Conservation (phyloP, 179 eudicot genomes). For the Camellia oleifera region DNA sequence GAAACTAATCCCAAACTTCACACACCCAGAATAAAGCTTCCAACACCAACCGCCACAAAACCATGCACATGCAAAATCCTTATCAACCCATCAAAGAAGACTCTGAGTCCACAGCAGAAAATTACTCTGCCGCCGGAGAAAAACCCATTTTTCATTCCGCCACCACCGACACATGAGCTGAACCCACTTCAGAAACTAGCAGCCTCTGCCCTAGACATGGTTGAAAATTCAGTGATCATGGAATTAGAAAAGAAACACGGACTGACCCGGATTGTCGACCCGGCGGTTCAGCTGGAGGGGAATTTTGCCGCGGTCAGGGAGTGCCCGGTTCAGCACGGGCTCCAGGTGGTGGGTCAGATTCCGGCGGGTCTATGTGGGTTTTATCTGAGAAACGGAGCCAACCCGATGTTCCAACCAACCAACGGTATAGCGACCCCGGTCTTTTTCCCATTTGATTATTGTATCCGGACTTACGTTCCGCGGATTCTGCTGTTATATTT, state of each 20-base stretch:
- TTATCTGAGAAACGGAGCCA: constrained; percentile 60
- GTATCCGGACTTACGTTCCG: too few relatives aligned
- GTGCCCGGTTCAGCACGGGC: constrained; percentile 39
- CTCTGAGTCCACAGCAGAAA: background rate
- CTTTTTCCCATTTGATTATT: too few relatives aligned
- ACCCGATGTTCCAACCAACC: constrained; percentile 41
- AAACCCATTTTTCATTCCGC: background rate
- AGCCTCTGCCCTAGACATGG: constrained; percentile 32
- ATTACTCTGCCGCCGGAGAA: constrained; percentile 1
- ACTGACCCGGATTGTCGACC: constrained; percentile 35
- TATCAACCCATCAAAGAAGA: constrained; percentile 19
- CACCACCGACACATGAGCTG: constrained; percentile 11
- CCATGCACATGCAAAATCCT: constrained; percentile 24
- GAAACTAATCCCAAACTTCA: background rate
- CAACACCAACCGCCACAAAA: background rate
- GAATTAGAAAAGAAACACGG: constrained; percentile 25
- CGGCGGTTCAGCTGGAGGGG: constrained; percentile 47
- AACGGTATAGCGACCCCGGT: too few relatives aligned
- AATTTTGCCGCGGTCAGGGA: constrained; percentile 62
- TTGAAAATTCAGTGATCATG: constrained; percentile 30
- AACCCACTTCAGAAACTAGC: constrained; percentile 47
- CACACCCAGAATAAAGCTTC: background rate
- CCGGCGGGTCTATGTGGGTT: constrained; percentile 44
- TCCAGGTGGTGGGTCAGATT: constrained; percentile 46
- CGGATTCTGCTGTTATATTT: too few relatives aligned